Evolutionary conservation across 352 stramenopile genomes (phyloP).

Genomic region (Phytophthora megakarya): DNA sequence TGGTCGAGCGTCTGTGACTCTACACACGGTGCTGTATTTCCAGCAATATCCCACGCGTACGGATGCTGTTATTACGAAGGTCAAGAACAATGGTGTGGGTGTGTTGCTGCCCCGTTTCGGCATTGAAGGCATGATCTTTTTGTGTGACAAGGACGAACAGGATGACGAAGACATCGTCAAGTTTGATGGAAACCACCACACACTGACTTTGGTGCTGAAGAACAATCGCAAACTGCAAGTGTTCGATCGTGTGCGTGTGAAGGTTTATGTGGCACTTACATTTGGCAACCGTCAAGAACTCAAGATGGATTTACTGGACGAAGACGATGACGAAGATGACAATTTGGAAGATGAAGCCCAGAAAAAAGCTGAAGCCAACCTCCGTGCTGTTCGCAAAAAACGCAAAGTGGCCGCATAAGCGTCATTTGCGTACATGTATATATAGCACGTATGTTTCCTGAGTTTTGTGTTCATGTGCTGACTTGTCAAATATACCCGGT

Average conservation of each 20-base stretch:
- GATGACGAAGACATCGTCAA: constrained; percentile 59
- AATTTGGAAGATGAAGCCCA: constrained; percentile 23
- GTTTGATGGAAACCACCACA: constrained; percentile 60
- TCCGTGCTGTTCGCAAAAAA: constrained; percentile 37
- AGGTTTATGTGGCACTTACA: constrained; percentile 77
- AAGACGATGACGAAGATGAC: constrained; percentile 40
- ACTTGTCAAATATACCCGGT: too few species aligned
- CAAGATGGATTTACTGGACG: constrained; percentile 77
- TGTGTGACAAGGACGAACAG: constrained; percentile 80
- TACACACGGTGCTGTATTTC: constrained; percentile 99
- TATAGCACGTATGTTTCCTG: constrained; percentile 18
- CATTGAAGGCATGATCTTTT: constrained; percentile 96
- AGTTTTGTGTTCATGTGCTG: too few species aligned
- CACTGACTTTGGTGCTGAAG: constrained; percentile 64
- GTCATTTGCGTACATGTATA: constrained; percentile 2
- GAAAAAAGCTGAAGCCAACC: constrained; percentile 38
- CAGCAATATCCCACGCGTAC: constrained; percentile 77
- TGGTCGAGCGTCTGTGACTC: constrained; percentile 94
- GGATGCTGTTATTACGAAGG: constrained; percentile 95
- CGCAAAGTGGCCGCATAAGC: constrained; percentile 37
- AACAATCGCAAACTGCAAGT: constrained; percentile 63
- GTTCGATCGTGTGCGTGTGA: constrained; percentile 81
- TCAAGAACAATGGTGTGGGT: constrained; percentile 94
- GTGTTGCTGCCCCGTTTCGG: constrained; percentile 98
- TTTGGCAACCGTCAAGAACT: constrained; percentile 86